Conservation (phyloP, 1,139 yeast genomes). For the Suhomyces atakaporum region DNA sequence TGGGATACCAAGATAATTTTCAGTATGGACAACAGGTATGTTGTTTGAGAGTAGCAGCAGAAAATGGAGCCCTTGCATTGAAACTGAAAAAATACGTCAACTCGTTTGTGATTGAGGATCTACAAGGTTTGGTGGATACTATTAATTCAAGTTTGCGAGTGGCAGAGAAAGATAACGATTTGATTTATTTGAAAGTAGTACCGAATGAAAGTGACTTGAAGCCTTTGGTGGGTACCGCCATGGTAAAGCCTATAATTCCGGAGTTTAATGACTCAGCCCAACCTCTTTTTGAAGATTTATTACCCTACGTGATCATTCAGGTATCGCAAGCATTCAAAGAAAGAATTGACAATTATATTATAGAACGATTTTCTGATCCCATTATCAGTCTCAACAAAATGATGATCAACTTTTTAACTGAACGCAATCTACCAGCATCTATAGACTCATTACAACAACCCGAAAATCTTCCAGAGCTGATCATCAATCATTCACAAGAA, state of each 20-base stretch:
- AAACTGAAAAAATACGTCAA: conserved; percentile 46
- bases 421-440: conserved; percentile 58
- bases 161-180: conserved; percentile 78
- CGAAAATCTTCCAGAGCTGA: conserved; percentile 59
- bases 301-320: conserved; percentile 70
- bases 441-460: conserved; percentile 67
- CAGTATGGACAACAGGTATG: conserved; percentile 75
- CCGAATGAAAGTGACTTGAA: conserved; percentile 51
- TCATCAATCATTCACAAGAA: conserved; percentile 57
- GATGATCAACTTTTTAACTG: conserved; percentile 46
- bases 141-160: conserved; percentile 49
- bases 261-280: conserved; percentile 31
- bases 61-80: conserved; percentile 36
- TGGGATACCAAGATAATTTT: conserved; percentile 46
- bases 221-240: conserved; percentile 49
- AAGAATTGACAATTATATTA: conserved; percentile 60
- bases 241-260: conserved; percentile 55
- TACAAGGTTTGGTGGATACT: conserved; percentile 46
- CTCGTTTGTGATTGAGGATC: conserved; percentile 46
- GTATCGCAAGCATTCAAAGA: conserved; percentile 69
- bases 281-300: conserved; percentile 53
- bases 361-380: conserved; percentile 53
- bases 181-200: conserved; percentile 68
- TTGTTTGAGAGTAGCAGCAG: conserved; percentile 45
- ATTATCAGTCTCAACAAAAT: conserved; percentile 51